These are phyloP conservation scores for Barnettozyma botsteinii DNA, from an alignment of 805 yeast species.

Conservation along the genomic window DNA sequence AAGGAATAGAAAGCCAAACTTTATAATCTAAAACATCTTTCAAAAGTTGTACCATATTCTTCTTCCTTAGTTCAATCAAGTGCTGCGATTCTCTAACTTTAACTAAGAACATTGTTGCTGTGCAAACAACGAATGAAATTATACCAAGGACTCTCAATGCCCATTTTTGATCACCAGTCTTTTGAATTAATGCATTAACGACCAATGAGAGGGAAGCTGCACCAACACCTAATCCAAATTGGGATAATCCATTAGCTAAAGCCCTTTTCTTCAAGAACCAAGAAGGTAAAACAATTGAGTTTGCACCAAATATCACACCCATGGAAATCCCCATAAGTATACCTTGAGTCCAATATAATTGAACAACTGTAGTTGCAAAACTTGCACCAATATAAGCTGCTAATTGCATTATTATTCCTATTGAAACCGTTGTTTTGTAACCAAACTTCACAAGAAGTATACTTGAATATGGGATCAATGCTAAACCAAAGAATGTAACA, in stretches of 20 bases:
- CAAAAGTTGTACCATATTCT: slow-evolving; percentile 7
- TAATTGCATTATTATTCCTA: slow-evolving; percentile 49
- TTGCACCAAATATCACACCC: slow-evolving; percentile 54
- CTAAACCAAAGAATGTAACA: slow-evolving; percentile 49
- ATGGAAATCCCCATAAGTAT: slow-evolving; percentile 47
- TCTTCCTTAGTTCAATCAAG: slow-evolving; percentile 19
- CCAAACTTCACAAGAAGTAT: slow-evolving; percentile 46
- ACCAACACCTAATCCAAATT: slow-evolving; percentile 49
- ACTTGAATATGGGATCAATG: slow-evolving; percentile 52
- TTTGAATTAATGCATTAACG: slow-evolving; percentile 36
- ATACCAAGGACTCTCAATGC: slow-evolving; percentile 44
- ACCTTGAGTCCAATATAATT: slow-evolving; percentile 64
- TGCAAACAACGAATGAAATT: slow-evolving; percentile 29
- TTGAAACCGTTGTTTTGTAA: slow-evolving; percentile 37
- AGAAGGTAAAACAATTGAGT: slow-evolving; percentile 55
- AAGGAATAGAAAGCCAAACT: slow-evolving; percentile 27
- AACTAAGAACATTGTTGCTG: slow-evolving; percentile 36
- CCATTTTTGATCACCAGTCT: slow-evolving; percentile 40
- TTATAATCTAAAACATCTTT: slow-evolving; percentile 24
- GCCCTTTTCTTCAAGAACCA: slow-evolving; percentile 66
- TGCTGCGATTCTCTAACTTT: slow-evolving; percentile 26
- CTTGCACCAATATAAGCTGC: slow-evolving; percentile 56
- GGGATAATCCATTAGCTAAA: slow-evolving; percentile 41
- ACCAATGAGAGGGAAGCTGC: slow-evolving; percentile 42
- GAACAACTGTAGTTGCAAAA: slow-evolving; percentile 55